Conservation (phyloP, 768 basidiomycete species). For the Steccherinum ochraceum region DNA sequence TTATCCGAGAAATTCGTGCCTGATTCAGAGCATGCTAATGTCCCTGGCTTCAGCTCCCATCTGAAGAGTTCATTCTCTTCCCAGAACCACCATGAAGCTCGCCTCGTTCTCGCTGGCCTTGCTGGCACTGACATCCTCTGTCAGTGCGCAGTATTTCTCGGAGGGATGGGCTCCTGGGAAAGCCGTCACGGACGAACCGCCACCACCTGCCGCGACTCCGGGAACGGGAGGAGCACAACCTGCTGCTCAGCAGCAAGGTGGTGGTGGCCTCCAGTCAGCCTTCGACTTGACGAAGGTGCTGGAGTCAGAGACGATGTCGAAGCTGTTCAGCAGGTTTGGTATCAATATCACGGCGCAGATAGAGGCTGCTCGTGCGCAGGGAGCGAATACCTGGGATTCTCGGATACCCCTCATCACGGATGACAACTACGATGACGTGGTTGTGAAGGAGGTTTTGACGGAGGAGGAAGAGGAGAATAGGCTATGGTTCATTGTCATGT, state of each 20-base stretch:
- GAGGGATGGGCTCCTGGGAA: slow-evolving; percentile 80
- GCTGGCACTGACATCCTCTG: slow-evolving; percentile 27
- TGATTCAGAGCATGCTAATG: no score
- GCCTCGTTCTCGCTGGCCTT: slow-evolving; percentile 25
- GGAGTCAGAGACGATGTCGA: slow-evolving; percentile 45
- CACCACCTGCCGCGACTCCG: slow-evolving; percentile 6
- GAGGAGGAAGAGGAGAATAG: slow-evolving; percentile 57
- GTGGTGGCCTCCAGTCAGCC: slow-evolving; percentile 1
- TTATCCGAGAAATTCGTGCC: no score
- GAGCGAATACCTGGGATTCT: slow-evolving; percentile 50
- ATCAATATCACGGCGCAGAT: slow-evolving; percentile 63
- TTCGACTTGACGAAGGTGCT: slow-evolving; percentile 32
- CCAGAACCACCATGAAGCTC: slow-evolving; percentile 45
- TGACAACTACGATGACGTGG: slow-evolving; percentile 65
- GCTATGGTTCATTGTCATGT: slow-evolving; percentile 80
- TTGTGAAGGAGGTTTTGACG: slow-evolving; percentile 63
- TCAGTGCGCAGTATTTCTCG: slow-evolving; percentile 69
- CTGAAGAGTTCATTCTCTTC: no score
- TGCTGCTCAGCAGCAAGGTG: slow-evolving; percentile 1
- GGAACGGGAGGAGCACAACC: slow-evolving; percentile 5
- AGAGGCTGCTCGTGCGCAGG: slow-evolving; percentile 21
- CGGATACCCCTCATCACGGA: slow-evolving; percentile 79
- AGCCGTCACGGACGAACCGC: slow-evolving; percentile 26
- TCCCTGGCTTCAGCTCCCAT: no score
- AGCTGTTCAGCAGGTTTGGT: slow-evolving; percentile 52